Evolutionary conservation across 306 rosid species (phyloP), one percentile per base, ranked within the genome.

Genomic region (Begonia masoniana): DNA sequence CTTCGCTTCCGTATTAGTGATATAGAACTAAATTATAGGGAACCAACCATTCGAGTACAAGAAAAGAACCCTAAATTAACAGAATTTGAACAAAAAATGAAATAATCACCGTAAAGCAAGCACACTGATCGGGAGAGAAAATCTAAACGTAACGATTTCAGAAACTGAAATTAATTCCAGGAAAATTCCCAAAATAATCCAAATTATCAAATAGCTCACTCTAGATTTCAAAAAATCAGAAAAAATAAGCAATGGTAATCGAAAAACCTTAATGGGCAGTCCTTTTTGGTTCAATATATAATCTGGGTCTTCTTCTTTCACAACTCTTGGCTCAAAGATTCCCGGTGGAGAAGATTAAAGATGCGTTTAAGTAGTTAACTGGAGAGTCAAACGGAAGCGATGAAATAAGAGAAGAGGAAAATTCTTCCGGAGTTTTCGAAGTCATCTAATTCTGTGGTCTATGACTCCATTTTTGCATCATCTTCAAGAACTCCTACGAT

Each of bases 381-480:
- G 15, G 47, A 51, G 68, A 68, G 64, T 48, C 47, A 39, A 71
- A 54, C 24, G 58, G 64, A 69, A 67, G 71, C 7, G 65, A 71
- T 59, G 67, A 77, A 77, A 81, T 47, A 66, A 60, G 36, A 62
- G 58, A 65, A 65, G 71, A 73, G 21, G 74, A 88, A 76, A 77
- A 58, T 66, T 76, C 56, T 82, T n/a, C 63, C 78, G 82, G 83
- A 78, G 81, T 59, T 72, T 74, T 82, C 85, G 66, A 76, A 82
- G 83, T 72, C 60, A 11, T 73, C 23, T 41, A 75, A 75, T 73
- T 67, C 75, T 51, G 59, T 51, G 88, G 95, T 82, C 93, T 79
- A 82, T 64, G 70, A 48, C 73, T 69, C 68, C 79, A 61, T 71
- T 60, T 60, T 60, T 74, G 12, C 3, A 9, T 43, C 13, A 2